Base-by-base conservation (phyloP, 768 basidiomycete genomes). In the Lentinula sp. region DNA sequence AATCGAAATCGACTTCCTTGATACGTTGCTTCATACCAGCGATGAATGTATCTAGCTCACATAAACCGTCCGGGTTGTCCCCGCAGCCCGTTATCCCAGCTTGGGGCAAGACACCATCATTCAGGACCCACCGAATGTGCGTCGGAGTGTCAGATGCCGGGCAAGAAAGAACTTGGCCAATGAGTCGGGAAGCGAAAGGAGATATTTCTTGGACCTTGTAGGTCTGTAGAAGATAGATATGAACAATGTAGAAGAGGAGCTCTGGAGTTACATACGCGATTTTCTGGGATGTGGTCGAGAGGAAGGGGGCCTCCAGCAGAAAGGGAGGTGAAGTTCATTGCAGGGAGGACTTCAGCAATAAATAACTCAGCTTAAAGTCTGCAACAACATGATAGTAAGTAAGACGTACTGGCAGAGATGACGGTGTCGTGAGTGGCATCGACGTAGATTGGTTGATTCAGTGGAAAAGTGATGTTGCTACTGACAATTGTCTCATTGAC, bases 381-480 rank as follows among this genome's bases (percentile, higher is more conserved):
- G 36, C 57, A 42, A 53, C 57, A 39, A 45, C 50, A 10, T 28
- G 28, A 28, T 28, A 28, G 1, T 3, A 59, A 4, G 33, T 4
- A 42, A 32, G 15, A 67, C 80, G 15, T 64, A 86, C 86, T 81
- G 57, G 88, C 80, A 18, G 85, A 73, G 2, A 90, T 79, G 18
- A 90, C 83, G 4, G 87, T 86, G 65, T 92, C 91, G 63, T 92
- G 90, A 20, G 80, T 84, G 0, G 85, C 85, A 65, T 92, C 90
- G 18, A 90, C 88, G 59, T 84, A 91, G 33, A 92, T 73, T 18
- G 72, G 73, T 61, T 87, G 82, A 37, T 77, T 66, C 2, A 88
- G 71, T 1, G 86, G 86, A 75, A 86, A 87, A 0, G 76, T 81
- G 15, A 73, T 72, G 1, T 72, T 68, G 62, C 75, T 82, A 55